Evolutionary conservation across 305 asterid genomes (phyloP).

Genomic region (Fraxinus angustifolia): DNA sequence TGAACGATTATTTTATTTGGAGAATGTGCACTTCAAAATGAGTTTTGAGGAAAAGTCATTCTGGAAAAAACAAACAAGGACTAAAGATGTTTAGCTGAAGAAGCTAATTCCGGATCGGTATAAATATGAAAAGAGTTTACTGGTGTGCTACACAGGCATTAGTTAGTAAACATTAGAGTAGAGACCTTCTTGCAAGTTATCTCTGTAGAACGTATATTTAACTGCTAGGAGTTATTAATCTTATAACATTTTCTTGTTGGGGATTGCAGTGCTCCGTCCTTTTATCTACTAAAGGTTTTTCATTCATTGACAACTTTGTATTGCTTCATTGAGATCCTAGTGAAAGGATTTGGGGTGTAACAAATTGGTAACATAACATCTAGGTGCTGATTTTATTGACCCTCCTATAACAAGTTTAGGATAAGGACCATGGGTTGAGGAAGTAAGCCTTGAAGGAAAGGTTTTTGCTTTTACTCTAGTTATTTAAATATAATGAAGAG

Average conservation of each 20-base stretch:
- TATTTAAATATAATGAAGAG: not conserved
- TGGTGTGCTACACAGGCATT: not conserved
- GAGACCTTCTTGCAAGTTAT: not conserved
- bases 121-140: not conserved
- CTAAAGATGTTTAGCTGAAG: not conserved
- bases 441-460: not conserved
- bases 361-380: not conserved
- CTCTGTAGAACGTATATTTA: not conserved
- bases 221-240: not conserved
- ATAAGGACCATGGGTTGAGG: not conserved
- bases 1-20: not conserved
- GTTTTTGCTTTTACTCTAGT: not conserved
- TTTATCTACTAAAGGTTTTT: not conserved
- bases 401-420: not conserved
- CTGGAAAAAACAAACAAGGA: not conserved
- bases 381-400: not conserved
- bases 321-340: not conserved
- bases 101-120: not conserved
- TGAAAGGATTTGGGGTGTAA: not conserved
- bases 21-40: not conserved
- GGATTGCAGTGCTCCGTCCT: not conserved
- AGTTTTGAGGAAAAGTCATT: not conserved
- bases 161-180: not conserved
- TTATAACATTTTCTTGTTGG: not conserved
- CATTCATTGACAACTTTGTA: not conserved